Percentiles rank a stretch among this genome's conserved stretches.
Conservation (phyloP, 2,329 filamentous ascomycete species). For the Claviceps monticola region DNA sequence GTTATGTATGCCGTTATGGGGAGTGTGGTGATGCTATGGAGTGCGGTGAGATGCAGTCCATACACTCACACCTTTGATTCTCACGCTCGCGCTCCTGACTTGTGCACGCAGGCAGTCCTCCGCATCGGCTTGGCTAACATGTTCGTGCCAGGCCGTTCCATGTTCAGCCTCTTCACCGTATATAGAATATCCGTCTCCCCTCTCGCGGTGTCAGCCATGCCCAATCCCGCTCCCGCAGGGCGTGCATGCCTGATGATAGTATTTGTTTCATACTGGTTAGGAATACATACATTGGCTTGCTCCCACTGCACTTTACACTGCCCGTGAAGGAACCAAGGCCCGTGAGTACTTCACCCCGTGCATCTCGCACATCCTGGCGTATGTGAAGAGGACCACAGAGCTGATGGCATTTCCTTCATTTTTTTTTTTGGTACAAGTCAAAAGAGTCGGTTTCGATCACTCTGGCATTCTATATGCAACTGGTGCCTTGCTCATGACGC, state of each 20-base stretch:
- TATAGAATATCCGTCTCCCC: slow-evolving; percentile 5
- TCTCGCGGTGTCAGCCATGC: background rate
- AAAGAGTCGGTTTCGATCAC: too few species aligned
- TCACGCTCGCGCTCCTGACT: background rate
- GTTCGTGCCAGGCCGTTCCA: background rate
- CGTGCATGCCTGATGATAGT: slow-evolving; percentile 3
- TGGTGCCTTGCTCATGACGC: too few species aligned
- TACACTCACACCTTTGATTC: background rate
- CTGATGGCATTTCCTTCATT: background rate
- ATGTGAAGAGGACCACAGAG: background rate
- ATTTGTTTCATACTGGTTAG: background rate
- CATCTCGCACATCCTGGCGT: background rate
- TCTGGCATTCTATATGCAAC: too few species aligned
- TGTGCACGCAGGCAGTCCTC: background rate
- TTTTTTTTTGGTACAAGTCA: too few species aligned
- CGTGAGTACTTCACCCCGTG: background rate
- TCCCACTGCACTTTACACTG: background rate
- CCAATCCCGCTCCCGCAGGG: slow-evolving; percentile 5
- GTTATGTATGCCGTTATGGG: background rate
- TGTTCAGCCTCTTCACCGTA: background rate
- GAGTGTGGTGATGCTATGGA: background rate
- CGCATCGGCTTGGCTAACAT: background rate
- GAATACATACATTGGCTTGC: background rate
- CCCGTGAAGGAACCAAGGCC: background rate
- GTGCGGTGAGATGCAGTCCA: background rate